phyloP scores from a whole-genome alignment of 2,329 filamentous ascomycete genomes.

The Myriosclerotinia curreyana region DNA sequence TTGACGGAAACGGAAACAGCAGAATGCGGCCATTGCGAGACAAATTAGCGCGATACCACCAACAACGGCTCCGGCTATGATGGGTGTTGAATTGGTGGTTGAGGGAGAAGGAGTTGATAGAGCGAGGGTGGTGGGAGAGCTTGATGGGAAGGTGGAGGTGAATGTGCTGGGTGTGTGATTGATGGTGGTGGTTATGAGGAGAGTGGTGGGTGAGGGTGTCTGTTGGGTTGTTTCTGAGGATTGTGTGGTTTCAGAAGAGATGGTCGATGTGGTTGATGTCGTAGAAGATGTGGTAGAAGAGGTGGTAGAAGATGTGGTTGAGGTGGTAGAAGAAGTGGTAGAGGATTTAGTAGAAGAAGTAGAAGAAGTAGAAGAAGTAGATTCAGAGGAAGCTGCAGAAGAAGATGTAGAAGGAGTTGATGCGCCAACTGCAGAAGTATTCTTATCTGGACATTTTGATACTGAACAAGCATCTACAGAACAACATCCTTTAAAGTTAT shows the following conservation, averaged over 20 bases:
- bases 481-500: slow-evolving; percentile 17
- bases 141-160: neutral
- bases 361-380: neutral
- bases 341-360: no score
- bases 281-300: no score
- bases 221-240: slow-evolving; percentile 14
- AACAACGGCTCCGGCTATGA: neutral
- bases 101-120: neutral
- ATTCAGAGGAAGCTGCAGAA: neutral
- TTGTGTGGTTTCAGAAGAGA: neutral
- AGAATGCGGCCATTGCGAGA: slow-evolving; percentile 15
- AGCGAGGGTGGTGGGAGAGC: neutral
- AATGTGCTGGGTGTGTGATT: neutral
- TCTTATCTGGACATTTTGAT: slow-evolving; percentile 14
- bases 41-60: slow-evolving; percentile 8
- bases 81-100: slow-evolving; percentile 1
- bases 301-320: neutral
- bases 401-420: neutral
- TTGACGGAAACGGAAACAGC: slow-evolving; percentile 11
- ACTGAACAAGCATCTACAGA: slow-evolving; percentile 20
- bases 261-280: no score
- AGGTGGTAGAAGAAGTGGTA: neutral
- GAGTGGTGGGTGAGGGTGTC: neutral
- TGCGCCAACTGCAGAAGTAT: slow-evolving; percentile 10
- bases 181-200: neutral